phyloP scores from a whole-genome alignment of 2,329 filamentous ascomycete genomes.

The Camillea tinctor region DNA sequence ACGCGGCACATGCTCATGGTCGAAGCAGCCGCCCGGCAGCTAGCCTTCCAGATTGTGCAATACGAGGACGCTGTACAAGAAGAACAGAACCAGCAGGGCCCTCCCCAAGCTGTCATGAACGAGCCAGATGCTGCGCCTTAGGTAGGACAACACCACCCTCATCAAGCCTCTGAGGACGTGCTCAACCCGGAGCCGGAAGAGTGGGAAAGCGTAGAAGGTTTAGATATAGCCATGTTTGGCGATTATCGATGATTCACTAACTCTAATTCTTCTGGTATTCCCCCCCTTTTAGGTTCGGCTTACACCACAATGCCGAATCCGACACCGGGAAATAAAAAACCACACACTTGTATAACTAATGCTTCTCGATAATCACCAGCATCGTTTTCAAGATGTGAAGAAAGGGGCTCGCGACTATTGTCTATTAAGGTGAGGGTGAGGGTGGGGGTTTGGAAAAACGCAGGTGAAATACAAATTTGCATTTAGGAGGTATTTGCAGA shows the following conservation, averaged over 20 bases:
- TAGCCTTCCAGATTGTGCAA: conserved; percentile 51
- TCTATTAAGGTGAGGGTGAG: too few relatives aligned
- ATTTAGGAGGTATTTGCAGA: too few relatives aligned
- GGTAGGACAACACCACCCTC: conserved; percentile 3
- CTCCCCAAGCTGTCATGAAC: conserved; percentile 25
- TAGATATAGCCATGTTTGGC: not conserved
- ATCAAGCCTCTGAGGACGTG: not conserved
- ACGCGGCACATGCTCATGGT: conserved; percentile 50
- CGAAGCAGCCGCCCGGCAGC: conserved; percentile 53
- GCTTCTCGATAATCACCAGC: not conserved
- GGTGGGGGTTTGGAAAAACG: too few relatives aligned
- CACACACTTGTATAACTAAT: not conserved
- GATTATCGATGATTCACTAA: not conserved
- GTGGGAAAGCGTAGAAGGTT: not conserved
- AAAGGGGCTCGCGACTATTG: too few relatives aligned
- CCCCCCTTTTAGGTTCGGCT: not conserved
- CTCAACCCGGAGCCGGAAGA: not conserved
- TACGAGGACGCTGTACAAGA: conserved; percentile 44
- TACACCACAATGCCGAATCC: not conserved
- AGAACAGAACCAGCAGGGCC: conserved; percentile 28
- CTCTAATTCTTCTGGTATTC: not conserved
- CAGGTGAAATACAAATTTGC: too few relatives aligned
- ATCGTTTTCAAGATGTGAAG: too few relatives aligned
- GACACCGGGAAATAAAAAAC: not conserved
- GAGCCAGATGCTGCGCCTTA: conserved; percentile 27